A percentile compares a stretch with the other conserved stretches of the same genome.
Evolutionary conservation across 1,284 basidiomycete genomes (phyloP).

Genomic region (Neonothopanus nambi): DNA sequence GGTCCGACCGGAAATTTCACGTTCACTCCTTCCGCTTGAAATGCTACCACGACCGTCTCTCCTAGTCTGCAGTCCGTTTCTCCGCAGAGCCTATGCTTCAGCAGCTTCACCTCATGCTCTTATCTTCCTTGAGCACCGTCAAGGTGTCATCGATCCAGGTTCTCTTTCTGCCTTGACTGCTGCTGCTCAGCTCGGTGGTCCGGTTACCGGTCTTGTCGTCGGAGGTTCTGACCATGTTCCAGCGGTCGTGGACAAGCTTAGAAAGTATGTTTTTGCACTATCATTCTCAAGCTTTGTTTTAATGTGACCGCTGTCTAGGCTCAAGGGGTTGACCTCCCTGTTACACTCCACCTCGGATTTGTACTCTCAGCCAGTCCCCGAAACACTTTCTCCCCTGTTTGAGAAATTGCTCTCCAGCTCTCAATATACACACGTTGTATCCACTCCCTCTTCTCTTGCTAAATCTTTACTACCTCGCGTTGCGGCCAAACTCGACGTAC

Average conservation of each 20-base stretch:
- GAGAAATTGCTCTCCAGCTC: slow-evolving; percentile 52
- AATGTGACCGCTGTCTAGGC: slow-evolving; percentile 33
- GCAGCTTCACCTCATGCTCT: slow-evolving; percentile 67
- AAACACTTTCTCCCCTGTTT: slow-evolving; percentile 54
- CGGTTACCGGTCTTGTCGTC: slow-evolving; percentile 87
- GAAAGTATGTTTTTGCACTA: slow-evolving; percentile 57
- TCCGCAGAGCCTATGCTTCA: slow-evolving; percentile 56
- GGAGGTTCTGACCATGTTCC: slow-evolving; percentile 76
- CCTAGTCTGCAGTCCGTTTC: slow-evolving; percentile 22
- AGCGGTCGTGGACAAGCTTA: slow-evolving; percentile 71
- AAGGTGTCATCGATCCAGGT: slow-evolving; percentile 80
- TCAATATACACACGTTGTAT: slow-evolving; percentile 86
- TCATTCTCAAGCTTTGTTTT: slow-evolving; percentile 9
- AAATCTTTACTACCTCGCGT: slow-evolving; percentile 80
- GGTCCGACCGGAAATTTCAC: slow-evolving; percentile 1
- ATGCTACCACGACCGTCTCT: slow-evolving; percentile 15
- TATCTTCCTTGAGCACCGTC: slow-evolving; percentile 87
- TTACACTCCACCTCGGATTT: slow-evolving; percentile 54
- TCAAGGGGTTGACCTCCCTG: slow-evolving; percentile 48
- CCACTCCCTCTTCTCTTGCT: slow-evolving; percentile 60
- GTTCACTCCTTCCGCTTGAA: neutral
- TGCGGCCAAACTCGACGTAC: slow-evolving; percentile 84
- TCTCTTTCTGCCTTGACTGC: slow-evolving; percentile 92
- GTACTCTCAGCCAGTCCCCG: slow-evolving; percentile 51
- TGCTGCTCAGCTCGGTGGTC: slow-evolving; percentile 81